phyloP scores from a whole-genome alignment of 192 early-diverging fungal species.

The Entomortierella beljakovae region DNA sequence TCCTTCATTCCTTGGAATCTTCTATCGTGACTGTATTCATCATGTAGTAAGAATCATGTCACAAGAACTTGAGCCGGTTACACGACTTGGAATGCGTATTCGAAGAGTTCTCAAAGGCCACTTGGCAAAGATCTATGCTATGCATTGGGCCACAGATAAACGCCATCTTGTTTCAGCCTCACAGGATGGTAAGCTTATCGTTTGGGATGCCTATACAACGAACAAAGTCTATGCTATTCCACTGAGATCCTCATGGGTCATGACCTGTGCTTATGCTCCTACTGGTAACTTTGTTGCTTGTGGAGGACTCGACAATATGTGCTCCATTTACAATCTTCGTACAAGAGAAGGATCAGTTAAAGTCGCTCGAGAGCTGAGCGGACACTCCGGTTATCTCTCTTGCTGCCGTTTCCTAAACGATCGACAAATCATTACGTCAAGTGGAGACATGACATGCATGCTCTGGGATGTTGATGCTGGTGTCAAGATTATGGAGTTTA shows the following conservation, averaged over 20 bases:
- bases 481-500: slow-evolving; percentile 96
- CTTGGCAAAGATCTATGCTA: slow-evolving; percentile 98
- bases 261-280: slow-evolving; percentile 99
- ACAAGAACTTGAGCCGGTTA: slow-evolving; percentile 86
- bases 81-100: slow-evolving; percentile 94
- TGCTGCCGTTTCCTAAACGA: slow-evolving; percentile 98
- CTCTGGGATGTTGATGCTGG: slow-evolving; percentile 99
- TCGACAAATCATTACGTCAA: slow-evolving; percentile 93
- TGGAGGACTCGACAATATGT: slow-evolving; percentile 99
- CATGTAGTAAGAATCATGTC: slow-evolving; percentile 86
- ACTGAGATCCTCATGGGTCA: slow-evolving; percentile 99
- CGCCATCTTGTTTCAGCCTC: slow-evolving; percentile 98
- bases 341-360: slow-evolving; percentile 95
- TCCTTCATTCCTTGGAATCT: not conserved
- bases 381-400: slow-evolving; percentile 97
- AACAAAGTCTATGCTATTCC: slow-evolving; percentile 99
- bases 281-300: slow-evolving; percentile 99
- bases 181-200: slow-evolving; percentile 99
- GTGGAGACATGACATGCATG: slow-evolving; percentile 99
- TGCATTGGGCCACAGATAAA: slow-evolving; percentile 99
- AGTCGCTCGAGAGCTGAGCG: slow-evolving; percentile 94
- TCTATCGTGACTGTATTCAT: not conserved
- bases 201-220: slow-evolving; percentile 99
- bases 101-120: slow-evolving; percentile 98
- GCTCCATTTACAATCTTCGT: slow-evolving; percentile 98